Percentiles rank a stretch among this genome's conserved stretches.
Conservation (phyloP, 2,329 filamentous ascomycete genomes). For the Aspergillus aculeatinus region DNA sequence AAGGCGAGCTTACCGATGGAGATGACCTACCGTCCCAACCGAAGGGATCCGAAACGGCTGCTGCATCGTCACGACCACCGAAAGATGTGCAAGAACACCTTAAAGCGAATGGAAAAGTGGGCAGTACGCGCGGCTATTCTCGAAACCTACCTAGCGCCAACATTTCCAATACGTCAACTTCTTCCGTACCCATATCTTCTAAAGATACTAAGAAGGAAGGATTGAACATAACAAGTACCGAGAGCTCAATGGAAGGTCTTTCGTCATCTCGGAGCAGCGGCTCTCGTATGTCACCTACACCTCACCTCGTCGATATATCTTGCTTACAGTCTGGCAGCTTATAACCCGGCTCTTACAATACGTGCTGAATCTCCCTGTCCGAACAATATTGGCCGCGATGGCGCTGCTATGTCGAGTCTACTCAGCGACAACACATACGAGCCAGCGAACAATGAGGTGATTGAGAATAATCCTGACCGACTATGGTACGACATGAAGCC, state of each 20-base stretch:
- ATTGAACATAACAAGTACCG: slow-evolving; percentile 28
- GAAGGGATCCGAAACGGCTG: not conserved
- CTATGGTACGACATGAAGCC: slow-evolving; percentile 22
- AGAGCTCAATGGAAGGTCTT: slow-evolving; percentile 23
- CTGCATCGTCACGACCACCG: not conserved
- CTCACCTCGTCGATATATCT: not conserved
- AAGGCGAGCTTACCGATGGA: slow-evolving; percentile 74
- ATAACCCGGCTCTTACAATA: slow-evolving; percentile 35
- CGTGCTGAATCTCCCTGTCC: slow-evolving; percentile 20
- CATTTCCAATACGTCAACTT: not conserved
- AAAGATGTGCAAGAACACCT: not conserved
- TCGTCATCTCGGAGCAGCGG: slow-evolving; percentile 30
- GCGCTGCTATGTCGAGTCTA: not conserved
- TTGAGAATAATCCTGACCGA: not conserved
- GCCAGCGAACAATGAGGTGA: not conserved
- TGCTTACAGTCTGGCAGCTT: slow-evolving; percentile 32
- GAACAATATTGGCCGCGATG: slow-evolving; percentile 12
- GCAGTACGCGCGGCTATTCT: not conserved
- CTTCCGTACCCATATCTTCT: not conserved
- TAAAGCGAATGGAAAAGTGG: not conserved
- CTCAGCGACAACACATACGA: slow-evolving; percentile 9
- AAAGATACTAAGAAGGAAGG: slow-evolving; percentile 1
- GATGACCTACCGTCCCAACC: slow-evolving; percentile 43
- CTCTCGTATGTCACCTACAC: slow-evolving; percentile 29
- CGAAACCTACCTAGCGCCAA: not conserved